phyloP scores from a whole-genome alignment of 2,329 filamentous ascomycete genomes.

The Beauveria varroae region DNA sequence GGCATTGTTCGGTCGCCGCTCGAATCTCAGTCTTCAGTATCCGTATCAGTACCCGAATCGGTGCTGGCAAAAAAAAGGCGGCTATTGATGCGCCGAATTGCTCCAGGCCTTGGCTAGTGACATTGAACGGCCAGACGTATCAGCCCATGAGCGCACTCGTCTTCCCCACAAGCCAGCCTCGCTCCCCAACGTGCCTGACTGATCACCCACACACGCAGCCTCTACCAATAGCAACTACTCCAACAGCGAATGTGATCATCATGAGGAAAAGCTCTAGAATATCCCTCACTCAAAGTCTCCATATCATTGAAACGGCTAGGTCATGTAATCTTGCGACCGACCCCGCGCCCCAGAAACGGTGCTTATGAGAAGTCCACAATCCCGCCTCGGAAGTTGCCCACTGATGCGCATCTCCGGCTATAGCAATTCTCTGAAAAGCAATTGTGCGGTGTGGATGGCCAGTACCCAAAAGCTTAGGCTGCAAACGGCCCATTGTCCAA shows the following conservation, averaged over 20 bases:
- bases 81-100: slow-evolving; percentile 3
- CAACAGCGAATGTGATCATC: no score
- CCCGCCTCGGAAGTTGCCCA: not conserved
- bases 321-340: not conserved
- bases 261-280: not conserved
- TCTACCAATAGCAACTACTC: not conserved
- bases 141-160: not conserved
- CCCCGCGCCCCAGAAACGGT: slow-evolving; percentile 2
- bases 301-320: no score
- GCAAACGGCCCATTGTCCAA: not conserved
- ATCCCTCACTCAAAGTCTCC: not conserved
- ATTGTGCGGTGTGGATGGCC: not conserved
- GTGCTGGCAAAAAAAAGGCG: not conserved
- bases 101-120: not conserved
- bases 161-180: not conserved
- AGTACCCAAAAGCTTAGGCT: not conserved
- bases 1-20: not conserved
- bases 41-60: not conserved
- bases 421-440: not conserved
- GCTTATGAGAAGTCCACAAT: not conserved
- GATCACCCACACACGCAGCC: not conserved
- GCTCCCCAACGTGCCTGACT: not conserved
- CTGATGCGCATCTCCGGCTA: not conserved
- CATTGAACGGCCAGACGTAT: not conserved
- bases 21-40: not conserved